Evolutionary conservation across 257 asterid genomes (phyloP).

Genomic region (Perilla frutescens): DNA sequence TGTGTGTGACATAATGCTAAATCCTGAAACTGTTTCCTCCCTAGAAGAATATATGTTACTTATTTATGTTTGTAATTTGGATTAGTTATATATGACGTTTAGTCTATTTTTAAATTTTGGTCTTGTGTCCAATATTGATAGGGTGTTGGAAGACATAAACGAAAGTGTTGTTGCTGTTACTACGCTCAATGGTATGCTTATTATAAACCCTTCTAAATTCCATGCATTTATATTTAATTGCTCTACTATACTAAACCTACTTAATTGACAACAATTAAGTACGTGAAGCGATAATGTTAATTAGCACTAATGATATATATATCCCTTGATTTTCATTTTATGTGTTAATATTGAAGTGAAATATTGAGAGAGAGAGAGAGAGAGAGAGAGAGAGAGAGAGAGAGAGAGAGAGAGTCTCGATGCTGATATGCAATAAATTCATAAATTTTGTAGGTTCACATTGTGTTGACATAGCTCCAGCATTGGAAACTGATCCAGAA

Average conservation of each 20-base stretch:
- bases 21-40: too few species aligned
- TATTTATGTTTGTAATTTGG: too few species aligned
- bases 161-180: slow-evolving; percentile 51
- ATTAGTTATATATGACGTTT: too few species aligned
- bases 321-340: too few species aligned
- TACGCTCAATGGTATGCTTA: slow-evolving; percentile 57
- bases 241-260: not conserved
- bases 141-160: slow-evolving; percentile 40
- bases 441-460: slow-evolving; percentile 56
- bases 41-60: too few species aligned
- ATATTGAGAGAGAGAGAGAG: too few species aligned
- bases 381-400: too few species aligned
- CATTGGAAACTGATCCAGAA: slow-evolving; percentile 51
- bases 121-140: not conserved
- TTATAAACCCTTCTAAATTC: not conserved
- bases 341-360: too few species aligned
- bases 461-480: slow-evolving; percentile 55
- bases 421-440: not conserved
- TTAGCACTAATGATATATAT: not conserved
- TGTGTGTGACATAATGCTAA: too few species aligned
- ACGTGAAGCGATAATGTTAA: too few species aligned
- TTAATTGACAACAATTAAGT: not conserved
- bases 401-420: too few species aligned
- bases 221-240: not conserved
- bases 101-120: not conserved